Base-by-base conservation (phyloP, 2,329 filamentous ascomycete species). In the Talaromyces sp. region DNA sequence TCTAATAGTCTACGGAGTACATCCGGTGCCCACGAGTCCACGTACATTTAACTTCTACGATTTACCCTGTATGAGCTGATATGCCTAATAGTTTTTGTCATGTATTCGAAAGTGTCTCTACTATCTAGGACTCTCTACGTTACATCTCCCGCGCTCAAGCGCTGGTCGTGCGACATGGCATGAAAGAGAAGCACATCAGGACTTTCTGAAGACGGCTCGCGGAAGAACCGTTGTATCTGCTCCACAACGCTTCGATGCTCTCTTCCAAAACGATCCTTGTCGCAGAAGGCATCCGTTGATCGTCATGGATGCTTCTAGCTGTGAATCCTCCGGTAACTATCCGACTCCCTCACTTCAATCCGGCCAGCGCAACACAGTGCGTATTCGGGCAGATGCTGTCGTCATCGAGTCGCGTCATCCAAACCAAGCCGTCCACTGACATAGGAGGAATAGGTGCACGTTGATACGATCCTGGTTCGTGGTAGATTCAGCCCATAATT, bases 351-450 rank as follows among this genome's bases (percentile, higher is more conserved):
- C 29, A n/a, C 2, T 25, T 36, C n/a, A 36, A 25, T 13, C 31
- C 38, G 29, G 29, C 22, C 49, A 31, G n/a, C 49, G 27, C 47
- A 51, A 51, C 13, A 4, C 22, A 29, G 47, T 53, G 49, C 49
- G 49, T 53, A n/a, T 29, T 51, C 27, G 8, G 49, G 49, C 49
- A 51, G 47, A 29, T 34, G 51, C 10, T 34, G 53, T 51, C 56
- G 56, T 65, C 63, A 54, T 53, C 63, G 45, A 61, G 58, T 58
- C 56, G 63, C 63, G 63, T 65, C 63, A 60, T 65, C 63, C 31
- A 31, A 19, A 7, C 17, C 13, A 36, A 13, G 29, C 51, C 27
- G 49, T 31, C 49, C 49, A 54, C 51, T 61, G 29, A 31, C 29
- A 31, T 4, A 36, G 22, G 17, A 61, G n/a, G 43, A 22, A 59